Base-by-base conservation (phyloP, 495 filamentous ascomycete species). In the Aspergillus conjunctus region DNA sequence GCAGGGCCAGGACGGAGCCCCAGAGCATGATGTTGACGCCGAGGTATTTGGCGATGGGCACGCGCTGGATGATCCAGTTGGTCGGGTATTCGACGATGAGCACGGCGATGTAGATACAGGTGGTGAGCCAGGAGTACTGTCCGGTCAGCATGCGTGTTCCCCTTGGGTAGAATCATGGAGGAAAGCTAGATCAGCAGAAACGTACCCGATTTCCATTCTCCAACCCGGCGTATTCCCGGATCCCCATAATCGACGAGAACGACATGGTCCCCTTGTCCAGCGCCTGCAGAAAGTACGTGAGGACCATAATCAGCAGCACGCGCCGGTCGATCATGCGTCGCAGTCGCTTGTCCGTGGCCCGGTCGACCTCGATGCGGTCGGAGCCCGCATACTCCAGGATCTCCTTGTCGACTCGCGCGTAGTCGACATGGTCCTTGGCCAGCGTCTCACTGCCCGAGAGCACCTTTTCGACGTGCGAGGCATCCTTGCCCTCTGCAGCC, bases 251-350 rank as follows among this genome's bases (percentile, higher is more conserved):
- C 17, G 87, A 85, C 5, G 87, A 79, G 66, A 88, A 89, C 4
- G 83, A 85, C 75, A 91, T 68, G 1, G 86, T 89, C 9, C 87
- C 87, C 71, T 90, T 90, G 63, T 89, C 86, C 32, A 91, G 77
- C n/a, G 87, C 85, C 54, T 91, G 88, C 3, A 90, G 70, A 65
- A 91, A 91, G 69, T 90, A 91, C 1, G 76, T 78, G 37, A 58
- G 52, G 43, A 78, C 73, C 75, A 79, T 77, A 44, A 82, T 70
- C 0, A 82, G 77, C 69, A 86, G 73, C 18, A 87, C 62, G 50
- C 81, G 77, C 20, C 71, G 68, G 59, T 86, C 84, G 46, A 86
- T 87, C 74, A 85, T 80, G 12, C 68, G 67, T 44, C 82, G 68
- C 20, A 79, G 70, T 4, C 83, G 77, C 37, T 70, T 76, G 62